Evolutionary conservation across 768 basidiomycete genomes (phyloP), one percentile per base, ranked within the genome.

Genomic region (Lyophyllum shimeji): DNA sequence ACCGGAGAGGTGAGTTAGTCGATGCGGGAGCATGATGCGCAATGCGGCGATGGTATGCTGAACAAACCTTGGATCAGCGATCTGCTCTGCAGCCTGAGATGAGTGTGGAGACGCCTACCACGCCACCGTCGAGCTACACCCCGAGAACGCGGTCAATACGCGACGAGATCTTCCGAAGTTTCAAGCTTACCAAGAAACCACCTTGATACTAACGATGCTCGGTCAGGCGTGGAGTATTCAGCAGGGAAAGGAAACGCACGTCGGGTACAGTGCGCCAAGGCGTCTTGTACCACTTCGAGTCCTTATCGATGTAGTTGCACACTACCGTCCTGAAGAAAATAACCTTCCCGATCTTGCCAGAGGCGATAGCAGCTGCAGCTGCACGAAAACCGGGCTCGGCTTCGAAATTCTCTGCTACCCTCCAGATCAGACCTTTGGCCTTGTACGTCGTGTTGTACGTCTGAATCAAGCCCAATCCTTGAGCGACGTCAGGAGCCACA

Each of bases 181-280:
- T 18, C 12, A 27, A 45, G 67, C 88, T 74, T 61, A 92, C 86
- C 74, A 93, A 63, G 74, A 93, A 95, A 29, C 90, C 91, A 39
- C 89, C 89, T 74, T 89, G 87, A 63, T 88, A 87, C 85, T 89
- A 55, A 18, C 45, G 31, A 52, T 48, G n/a, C 17, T 33, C 21
- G 21, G 44, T 46, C 25, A 34, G 13, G 51, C 49, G 24, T 17
- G 12, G 17, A 46, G 18, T 50, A 58, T 2, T n/a, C 4, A n/a
- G 34, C 44, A 46, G 43, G 46, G 31, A 12, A 33, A 24, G 58
- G 46, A 13, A 12, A 77, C 85, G 63, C 62, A 89, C 89, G 59
- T 91, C 89, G 21, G 93, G 92, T 47, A 88, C 74, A 1, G 87
- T 89, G 39, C 93, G 77, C 93, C 93, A 95, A 34, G 85, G 81